phyloP scores from a whole-genome alignment of 768 basidiomycete genomes.

The Ramaria rubella region DNA sequence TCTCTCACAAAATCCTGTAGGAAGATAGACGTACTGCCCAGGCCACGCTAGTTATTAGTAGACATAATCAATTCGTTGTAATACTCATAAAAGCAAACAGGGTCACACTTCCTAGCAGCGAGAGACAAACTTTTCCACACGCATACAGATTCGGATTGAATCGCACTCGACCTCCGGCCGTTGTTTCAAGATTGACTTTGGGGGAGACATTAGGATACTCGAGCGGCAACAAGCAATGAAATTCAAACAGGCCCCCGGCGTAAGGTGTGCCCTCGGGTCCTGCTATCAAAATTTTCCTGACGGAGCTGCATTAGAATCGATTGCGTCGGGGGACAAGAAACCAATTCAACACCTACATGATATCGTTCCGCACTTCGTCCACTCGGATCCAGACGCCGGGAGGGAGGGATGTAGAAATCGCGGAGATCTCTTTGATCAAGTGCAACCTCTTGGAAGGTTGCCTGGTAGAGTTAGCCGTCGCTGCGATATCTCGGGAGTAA shows the following conservation, averaged over 20 bases:
- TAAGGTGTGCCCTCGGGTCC: constrained; percentile 65
- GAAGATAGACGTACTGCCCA: constrained; percentile 32
- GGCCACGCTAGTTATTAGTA: constrained; percentile 35
- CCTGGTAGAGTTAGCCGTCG: constrained; percentile 34
- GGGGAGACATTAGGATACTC: constrained; percentile 44
- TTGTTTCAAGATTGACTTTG: constrained; percentile 45
- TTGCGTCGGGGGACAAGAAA: not conserved
- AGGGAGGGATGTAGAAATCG: constrained; percentile 49
- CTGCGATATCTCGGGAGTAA: constrained; percentile 27
- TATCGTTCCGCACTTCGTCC: constrained; percentile 52
- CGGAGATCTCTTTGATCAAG: constrained; percentile 51
- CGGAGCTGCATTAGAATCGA: constrained; percentile 10
- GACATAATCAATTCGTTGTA: not conserved
- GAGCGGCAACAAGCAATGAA: constrained; percentile 51
- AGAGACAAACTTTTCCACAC: constrained; percentile 47
- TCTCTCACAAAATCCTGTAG: not conserved
- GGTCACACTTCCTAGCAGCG: constrained; percentile 37
- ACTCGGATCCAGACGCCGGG: constrained; percentile 50
- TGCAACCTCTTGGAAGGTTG: constrained; percentile 42
- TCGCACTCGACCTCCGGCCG: constrained; percentile 41
- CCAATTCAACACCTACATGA: constrained; percentile 33
- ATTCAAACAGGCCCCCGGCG: constrained; percentile 59
- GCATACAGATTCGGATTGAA: constrained; percentile 54
- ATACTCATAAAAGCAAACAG: not conserved
- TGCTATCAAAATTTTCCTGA: constrained; percentile 50